A percentile compares a stretch with the other conserved stretches of the same genome.
Evolutionary conservation across 306 rosid genomes (phyloP).

Genomic region (Macrotyloma uniflorum): DNA sequence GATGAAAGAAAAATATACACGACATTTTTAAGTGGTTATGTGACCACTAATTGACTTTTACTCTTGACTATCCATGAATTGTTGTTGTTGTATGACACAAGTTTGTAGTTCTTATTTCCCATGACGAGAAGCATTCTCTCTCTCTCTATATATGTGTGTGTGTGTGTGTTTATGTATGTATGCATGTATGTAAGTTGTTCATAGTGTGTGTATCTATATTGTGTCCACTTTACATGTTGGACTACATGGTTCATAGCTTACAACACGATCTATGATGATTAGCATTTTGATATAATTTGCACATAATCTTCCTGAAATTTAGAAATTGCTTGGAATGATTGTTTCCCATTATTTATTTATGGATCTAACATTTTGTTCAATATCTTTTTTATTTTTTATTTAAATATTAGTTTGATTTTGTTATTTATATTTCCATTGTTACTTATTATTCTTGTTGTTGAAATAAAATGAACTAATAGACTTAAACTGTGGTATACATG

Average conservation of each 20-base stretch:
- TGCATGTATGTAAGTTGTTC: neutral
- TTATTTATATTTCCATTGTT: constrained; percentile 1
- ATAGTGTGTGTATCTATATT: neutral
- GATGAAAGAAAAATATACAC: neutral
- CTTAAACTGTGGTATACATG: constrained; percentile 4
- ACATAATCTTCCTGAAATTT: constrained; percentile 21
- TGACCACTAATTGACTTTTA: neutral
- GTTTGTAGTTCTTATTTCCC: too few relatives aligned
- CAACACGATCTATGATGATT: neutral
- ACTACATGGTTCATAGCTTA: neutral
- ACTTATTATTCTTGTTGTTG: constrained; percentile 11
- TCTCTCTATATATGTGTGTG: too few relatives aligned
- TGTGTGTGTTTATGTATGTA: neutral
- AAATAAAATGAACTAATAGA: constrained; percentile 18
- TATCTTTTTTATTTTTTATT: constrained; percentile 11
- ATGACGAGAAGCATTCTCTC: too few relatives aligned
- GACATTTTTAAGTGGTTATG: neutral
- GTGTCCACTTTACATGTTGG: neutral
- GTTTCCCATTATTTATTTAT: constrained; percentile 11
- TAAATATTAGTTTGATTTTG: neutral
- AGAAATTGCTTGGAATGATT: neutral
- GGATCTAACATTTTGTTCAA: neutral
- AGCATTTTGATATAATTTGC: constrained; percentile 26
- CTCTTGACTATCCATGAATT: neutral
- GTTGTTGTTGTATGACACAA: neutral